These are phyloP conservation scores for Aspergillus niger DNA, from an alignment of 2,329 filamentous ascomycete genomes.

Conservation along the genomic window DNA sequence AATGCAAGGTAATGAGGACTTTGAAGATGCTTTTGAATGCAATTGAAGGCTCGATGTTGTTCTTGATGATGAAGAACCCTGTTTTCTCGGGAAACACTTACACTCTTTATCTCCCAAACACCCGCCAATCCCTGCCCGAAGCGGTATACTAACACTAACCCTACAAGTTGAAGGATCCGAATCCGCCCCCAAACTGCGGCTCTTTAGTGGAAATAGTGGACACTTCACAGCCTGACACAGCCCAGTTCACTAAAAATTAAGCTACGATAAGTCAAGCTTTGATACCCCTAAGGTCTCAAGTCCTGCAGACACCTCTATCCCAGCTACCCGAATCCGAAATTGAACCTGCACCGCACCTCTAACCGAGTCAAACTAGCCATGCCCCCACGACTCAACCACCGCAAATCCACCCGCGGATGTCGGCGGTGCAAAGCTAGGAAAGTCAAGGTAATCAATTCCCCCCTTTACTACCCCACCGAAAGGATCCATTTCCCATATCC, in stretches of 20 bases:
- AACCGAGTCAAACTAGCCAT: not conserved
- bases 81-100: not conserved
- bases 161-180: not conserved
- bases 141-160: not conserved
- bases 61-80: not conserved
- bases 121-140: not conserved
- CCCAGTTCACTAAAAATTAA: too few relatives aligned
- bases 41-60: not conserved
- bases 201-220: not conserved
- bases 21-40: not conserved
- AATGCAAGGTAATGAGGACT: not conserved
- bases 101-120: not conserved
- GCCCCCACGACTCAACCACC: not conserved
- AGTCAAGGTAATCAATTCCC: not conserved
- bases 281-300: too few relatives aligned
- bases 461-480: not conserved
- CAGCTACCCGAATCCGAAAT: not conserved
- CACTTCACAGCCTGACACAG: not conserved
- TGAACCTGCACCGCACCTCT: not conserved
- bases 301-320: too few relatives aligned
- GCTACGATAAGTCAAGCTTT: too few relatives aligned
- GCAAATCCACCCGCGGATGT: not conserved
- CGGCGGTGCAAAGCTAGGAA: not conserved
- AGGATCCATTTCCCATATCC: too few relatives aligned
- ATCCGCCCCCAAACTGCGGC: not conserved